A percentile compares a stretch with the other conserved stretches of the same genome.
These are phyloP conservation scores for Cryoendolithus antarcticus DNA, from an alignment of 2,329 filamentous ascomycete genomes.

Conservation along the genomic window DNA sequence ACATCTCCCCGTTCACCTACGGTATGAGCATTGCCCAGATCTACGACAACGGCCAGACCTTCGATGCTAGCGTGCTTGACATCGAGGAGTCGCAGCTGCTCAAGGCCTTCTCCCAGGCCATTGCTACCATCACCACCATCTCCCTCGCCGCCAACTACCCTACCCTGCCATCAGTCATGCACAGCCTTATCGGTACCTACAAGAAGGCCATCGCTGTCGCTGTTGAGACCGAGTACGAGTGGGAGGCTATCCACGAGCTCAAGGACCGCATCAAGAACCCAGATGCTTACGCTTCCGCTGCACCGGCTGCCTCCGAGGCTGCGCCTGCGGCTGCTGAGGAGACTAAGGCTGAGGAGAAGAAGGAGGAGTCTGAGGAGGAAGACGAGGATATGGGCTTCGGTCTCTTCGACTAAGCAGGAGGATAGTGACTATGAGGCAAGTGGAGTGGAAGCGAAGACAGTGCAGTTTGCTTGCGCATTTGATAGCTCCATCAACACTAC, in stretches of 20 bases:
- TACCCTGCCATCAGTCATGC: conserved; percentile 88
- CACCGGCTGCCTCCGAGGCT: conserved; percentile 49
- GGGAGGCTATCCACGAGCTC: conserved; percentile 91
- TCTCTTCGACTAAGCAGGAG: conserved; percentile 38
- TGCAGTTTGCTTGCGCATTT: no score
- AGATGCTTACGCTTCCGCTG: conserved; percentile 80
- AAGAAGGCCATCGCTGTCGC: conserved; percentile 92
- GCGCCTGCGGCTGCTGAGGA: conserved; percentile 40
- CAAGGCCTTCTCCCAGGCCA: conserved; percentile 64
- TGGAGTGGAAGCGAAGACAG: no score
- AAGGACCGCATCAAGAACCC: conserved; percentile 99
- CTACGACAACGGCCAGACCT: conserved; percentile 94
- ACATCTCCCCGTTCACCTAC: conserved; percentile 99
- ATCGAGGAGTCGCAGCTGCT: conserved; percentile 92
- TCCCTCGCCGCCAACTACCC: conserved; percentile 92
- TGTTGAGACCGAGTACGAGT: conserved; percentile 79
- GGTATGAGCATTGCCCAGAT: conserved; percentile 94
- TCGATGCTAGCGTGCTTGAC: conserved; percentile 75
- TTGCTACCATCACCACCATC: conserved; percentile 77
- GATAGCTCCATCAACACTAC: no score
- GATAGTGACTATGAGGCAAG: conserved; percentile 24
- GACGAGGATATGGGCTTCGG: conserved; percentile 43
- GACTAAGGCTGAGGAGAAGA: conserved; percentile 45
- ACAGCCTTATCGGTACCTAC: conserved; percentile 95
- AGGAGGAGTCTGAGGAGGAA: conserved; percentile 51